Evolutionary conservation across 2,329 filamentous ascomycete genomes (phyloP), one percentile per base, ranked within the genome.

Genomic region (Podosphaera xanthii): DNA sequence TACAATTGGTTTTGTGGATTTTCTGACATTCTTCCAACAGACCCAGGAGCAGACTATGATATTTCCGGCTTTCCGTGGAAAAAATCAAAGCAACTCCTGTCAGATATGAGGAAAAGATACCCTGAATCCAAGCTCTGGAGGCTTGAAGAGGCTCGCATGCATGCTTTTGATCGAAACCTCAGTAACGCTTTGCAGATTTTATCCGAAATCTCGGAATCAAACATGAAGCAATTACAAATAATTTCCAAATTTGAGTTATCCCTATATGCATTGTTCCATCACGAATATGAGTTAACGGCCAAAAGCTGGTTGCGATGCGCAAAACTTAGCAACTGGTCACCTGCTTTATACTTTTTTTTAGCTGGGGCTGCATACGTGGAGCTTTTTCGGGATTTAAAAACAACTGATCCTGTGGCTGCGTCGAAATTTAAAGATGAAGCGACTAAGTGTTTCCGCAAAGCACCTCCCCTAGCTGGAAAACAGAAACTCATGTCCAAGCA

Each of bases 401-500:
- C 70, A 2, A 67, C 66, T 0, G 69, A 74, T 57, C 67, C 74
- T 55, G 71, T 69, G 0, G 72, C 77, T 50, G 81, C 82, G 0
- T 70, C 72, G 8, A 69, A 72, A 50, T 77, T 83, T 63, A 86
- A 83, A 64, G 71, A 73, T 59, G 76, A 78, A 61, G 86, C 89
- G 0, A 81, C 83, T 57, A 78, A 85, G 59, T 78, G 84, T 57
- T 75, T 96, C 63, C 76, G 79, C 48, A 85, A 83, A 66, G 86
- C 84, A 0, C 84, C 86, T 0, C 76, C 79, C 0, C 76, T 87
- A 57, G 83, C 86, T 0, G 90, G 90, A 46, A 89, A 86, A 72
- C 95, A 94, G 72, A 82, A 81, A 48, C 87, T 98, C 70, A 87
- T 97, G 84, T 85, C 87, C 0, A 81, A 84, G 31, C 87, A 94